Base-by-base conservation (phyloP, 2,329 filamentous ascomycete genomes). In the Aureobasidium melanogenum region DNA sequence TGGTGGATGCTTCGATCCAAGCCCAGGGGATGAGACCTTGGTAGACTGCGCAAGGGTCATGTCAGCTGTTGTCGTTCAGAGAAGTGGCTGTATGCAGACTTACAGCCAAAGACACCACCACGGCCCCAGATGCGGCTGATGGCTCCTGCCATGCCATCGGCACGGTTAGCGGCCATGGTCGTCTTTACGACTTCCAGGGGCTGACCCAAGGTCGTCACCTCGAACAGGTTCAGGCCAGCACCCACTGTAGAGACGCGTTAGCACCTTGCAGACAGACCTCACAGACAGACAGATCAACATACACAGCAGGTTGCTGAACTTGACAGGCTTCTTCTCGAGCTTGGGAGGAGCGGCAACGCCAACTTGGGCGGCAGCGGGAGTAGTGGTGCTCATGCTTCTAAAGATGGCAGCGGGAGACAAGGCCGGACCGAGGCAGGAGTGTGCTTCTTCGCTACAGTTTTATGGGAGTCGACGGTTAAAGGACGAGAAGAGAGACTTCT, bases 1-100 rank as follows among this genome's bases (percentile, higher is more conserved):
- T 99, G 79, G 94, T 97, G 73, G 93, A 97, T 74, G 94, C 94
- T 84, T 99, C 94, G 80, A 99, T 97, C 94, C 94, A 99, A 77
- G 94, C 94, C 93, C 93, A 97, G 66, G 94, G 94, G 76, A 99
- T 97, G 71, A 99, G 89, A 77, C 94, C 94, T 83, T 99, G 94
- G 84, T 97, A 99, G 82, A 97, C 93, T 97, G 73, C 67, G 56
- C 46, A 54, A 64, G 70, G 64, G 69, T 69, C 19, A 17, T 9
- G 52, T 58, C 58, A 63, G 41, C 62, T 62, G 48, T 17, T 28
- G 36, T 30, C 12, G 36, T n/a, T 10, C n/a, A n/a, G 9, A 24
- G 5, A 3, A 26, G 5, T 34, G 19, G 17, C 3, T 19, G 15
- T 0, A 43, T 19, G 36, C 38, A 8, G n/a, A 84, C 92, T 82